Evolutionary conservation across 306 rosid genomes (phyloP).

Genomic region (Vicia villosa): DNA sequence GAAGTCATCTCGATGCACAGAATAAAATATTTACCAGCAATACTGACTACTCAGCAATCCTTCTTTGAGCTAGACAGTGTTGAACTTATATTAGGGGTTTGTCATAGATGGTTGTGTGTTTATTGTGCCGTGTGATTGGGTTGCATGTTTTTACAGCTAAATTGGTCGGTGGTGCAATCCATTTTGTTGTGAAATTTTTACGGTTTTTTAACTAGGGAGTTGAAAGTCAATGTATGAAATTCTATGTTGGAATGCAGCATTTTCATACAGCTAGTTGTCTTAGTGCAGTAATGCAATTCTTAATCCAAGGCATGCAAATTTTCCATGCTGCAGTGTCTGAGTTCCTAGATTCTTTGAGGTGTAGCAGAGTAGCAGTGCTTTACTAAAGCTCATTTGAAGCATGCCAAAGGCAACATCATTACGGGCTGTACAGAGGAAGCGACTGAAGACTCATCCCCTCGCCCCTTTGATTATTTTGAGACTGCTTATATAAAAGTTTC

Average conservation of each 20-base stretch:
- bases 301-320: constrained; percentile 12
- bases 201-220: background rate
- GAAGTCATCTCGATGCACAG: background rate
- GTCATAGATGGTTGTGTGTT: constrained; percentile 16
- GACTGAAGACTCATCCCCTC: constrained; percentile 20
- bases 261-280: background rate
- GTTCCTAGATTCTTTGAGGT: constrained; percentile 1
- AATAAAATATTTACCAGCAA: background rate
- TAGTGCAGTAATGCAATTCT: background rate
- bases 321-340: constrained; percentile 27
- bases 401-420: constrained; percentile 35
- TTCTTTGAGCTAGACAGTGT: background rate
- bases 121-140: constrained; percentile 3
- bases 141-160: constrained; percentile 15
- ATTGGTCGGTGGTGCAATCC: background rate
- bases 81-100: constrained; percentile 26
- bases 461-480: constrained; percentile 8
- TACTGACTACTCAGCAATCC: background rate
- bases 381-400: constrained; percentile 24
- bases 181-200: background rate
- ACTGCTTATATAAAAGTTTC: constrained; percentile 22
- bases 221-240: background rate
- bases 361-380: constrained; percentile 16
- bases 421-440: constrained; percentile 21
- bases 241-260: constrained; percentile 3